A percentile compares a stretch with the other conserved stretches of the same genome.
Evolutionary conservation across 495 filamentous ascomycete species (phyloP).

Genomic region (Neurospora sp.): DNA sequence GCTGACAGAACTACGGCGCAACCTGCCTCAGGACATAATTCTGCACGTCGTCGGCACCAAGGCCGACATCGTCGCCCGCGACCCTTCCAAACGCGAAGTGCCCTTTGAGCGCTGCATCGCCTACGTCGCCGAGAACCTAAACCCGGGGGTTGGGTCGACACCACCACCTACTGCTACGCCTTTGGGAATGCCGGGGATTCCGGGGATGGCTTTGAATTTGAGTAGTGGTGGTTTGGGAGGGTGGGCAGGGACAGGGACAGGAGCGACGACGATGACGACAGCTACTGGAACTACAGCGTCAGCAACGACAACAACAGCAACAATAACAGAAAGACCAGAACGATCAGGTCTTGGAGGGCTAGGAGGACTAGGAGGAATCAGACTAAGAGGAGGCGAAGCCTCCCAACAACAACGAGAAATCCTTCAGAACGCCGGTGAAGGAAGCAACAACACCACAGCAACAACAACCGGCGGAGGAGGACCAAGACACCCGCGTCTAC

Average conservation of each 20-base stretch:
- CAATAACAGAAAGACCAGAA: neutral
- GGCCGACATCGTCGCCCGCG: constrained; percentile 74
- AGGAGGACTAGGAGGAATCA: neutral
- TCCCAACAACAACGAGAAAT: neutral
- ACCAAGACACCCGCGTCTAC: neutral
- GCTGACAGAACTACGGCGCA: constrained; percentile 68
- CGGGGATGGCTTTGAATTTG: neutral
- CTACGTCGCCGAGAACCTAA: constrained; percentile 85
- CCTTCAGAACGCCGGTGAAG: neutral
- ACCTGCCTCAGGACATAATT: constrained; percentile 64
- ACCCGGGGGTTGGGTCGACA: constrained; percentile 51
- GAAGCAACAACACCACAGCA: neutral
- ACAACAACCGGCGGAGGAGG: neutral
- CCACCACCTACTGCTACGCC: constrained; percentile 48
- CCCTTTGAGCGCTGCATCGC: constrained; percentile 91
- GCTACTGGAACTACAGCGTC: neutral
- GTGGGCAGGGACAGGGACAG: constrained; percentile 4
- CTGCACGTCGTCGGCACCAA: constrained; percentile 96
- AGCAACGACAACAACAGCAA: neutral
- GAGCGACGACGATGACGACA: neutral
- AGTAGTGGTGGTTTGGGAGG: neutral
- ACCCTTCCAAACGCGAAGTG: constrained; percentile 66
- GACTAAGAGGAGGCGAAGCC: neutral
- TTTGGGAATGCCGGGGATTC: constrained; percentile 12
- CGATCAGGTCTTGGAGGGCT: neutral